These are phyloP conservation scores for Spirogloea muscicola DNA, from an alignment of 139 green algal genomes.

Conservation along the genomic window DNA sequence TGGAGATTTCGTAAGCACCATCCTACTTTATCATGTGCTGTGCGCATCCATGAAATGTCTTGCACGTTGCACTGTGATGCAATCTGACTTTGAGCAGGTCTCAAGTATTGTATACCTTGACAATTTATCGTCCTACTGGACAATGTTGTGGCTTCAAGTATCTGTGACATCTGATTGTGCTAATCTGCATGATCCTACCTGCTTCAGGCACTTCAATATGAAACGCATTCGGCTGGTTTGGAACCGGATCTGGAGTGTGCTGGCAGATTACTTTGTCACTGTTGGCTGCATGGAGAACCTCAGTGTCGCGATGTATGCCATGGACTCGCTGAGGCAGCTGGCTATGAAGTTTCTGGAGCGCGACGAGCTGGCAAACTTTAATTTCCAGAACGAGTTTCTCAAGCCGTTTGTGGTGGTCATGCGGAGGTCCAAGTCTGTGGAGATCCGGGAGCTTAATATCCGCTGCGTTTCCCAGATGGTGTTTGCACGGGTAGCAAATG, in stretches of 20 bases:
- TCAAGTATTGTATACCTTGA: too few relatives aligned
- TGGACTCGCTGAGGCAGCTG: constrained; percentile 76
- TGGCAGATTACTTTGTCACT: constrained; percentile 89
- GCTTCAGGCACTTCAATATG: constrained; percentile 96
- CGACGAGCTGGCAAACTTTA: constrained; percentile 97
- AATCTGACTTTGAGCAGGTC: too few relatives aligned
- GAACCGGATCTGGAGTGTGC: constrained; percentile 87
- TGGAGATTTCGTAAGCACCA: constrained; percentile 77
- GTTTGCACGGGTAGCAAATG: constrained; percentile 73
- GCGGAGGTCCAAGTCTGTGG: constrained; percentile 70
- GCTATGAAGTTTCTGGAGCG: constrained; percentile 90
- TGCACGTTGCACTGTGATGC: too few relatives aligned
- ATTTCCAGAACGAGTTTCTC: constrained; percentile 99
- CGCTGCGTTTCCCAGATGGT: constrained; percentile 70
- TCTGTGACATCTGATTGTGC: too few relatives aligned
- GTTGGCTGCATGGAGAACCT: constrained; percentile 68
- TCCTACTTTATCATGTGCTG: too few relatives aligned
- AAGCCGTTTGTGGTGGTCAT: constrained; percentile 97
- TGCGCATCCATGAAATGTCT: too few relatives aligned
- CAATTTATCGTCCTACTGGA: too few relatives aligned
- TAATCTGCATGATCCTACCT: too few relatives aligned
- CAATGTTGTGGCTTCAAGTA: too few relatives aligned
- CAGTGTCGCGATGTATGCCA: constrained; percentile 84
- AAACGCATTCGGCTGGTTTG: constrained; percentile 91
- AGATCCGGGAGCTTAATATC: constrained; percentile 98